Percentiles rank a stretch among this genome's conserved stretches.
These are phyloP conservation scores for Pholiota microspora DNA, from an alignment of 768 basidiomycete genomes.

Conservation along the genomic window DNA sequence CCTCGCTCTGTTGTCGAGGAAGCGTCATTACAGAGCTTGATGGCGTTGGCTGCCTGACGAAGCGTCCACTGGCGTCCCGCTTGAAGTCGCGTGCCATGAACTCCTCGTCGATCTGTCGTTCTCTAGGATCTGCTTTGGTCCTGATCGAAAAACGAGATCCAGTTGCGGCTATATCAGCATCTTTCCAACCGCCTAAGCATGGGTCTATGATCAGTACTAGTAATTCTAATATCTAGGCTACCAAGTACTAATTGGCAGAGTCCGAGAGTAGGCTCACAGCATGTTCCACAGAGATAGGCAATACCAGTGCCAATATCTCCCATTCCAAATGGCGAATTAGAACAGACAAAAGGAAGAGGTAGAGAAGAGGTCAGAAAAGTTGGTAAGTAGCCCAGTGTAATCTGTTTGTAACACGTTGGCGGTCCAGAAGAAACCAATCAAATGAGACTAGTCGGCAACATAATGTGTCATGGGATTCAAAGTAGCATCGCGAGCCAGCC, in stretches of 20 bases:
- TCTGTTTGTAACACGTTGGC: no score
- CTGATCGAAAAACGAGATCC: conserved; percentile 11
- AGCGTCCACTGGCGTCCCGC: conserved; percentile 17
- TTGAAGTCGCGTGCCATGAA: conserved; percentile 22
- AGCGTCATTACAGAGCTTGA: conserved; percentile 9
- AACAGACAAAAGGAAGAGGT: no score
- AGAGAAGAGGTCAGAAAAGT: no score
- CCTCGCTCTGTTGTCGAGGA: conserved; percentile 1
- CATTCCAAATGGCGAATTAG: not conserved
- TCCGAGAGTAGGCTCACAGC: no score
- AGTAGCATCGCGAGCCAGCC: not conserved
- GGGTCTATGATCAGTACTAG: not conserved
- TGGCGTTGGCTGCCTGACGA: conserved; percentile 17
- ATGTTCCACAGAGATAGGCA: conserved; percentile 1
- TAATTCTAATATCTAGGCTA: no score
- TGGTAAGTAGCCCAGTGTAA: no score
- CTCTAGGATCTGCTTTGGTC: conserved; percentile 19
- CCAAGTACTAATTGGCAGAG: no score
- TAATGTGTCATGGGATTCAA: not conserved
- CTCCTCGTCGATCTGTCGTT: conserved; percentile 19
- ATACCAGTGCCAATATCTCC: conserved; percentile 2
- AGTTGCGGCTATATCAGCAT: conserved; percentile 9
- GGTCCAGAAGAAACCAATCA: no score
- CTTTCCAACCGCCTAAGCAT: conserved; percentile 9
- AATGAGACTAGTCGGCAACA: not conserved